Percentiles rank a stretch among this genome's conserved stretches.
Conservation (phyloP, 345 rosid species). For the Eucalyptus regnans region DNA sequence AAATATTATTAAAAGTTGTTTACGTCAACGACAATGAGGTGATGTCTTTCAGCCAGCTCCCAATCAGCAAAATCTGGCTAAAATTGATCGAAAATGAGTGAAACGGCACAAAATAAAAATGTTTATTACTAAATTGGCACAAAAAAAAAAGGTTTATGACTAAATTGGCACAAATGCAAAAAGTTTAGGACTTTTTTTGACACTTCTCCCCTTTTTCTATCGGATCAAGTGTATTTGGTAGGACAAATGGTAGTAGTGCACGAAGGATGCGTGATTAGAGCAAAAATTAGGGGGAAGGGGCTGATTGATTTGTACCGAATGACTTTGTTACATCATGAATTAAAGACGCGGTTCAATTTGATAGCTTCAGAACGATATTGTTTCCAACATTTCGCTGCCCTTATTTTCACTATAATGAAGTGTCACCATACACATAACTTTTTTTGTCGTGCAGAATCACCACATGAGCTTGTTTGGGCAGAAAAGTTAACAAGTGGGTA, state of each 20-base stretch:
- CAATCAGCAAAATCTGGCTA: no score
- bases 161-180: no score
- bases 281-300: background rate
- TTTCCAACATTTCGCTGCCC: background rate
- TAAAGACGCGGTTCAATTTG: background rate
- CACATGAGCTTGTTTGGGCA: background rate
- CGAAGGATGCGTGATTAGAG: background rate
- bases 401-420: background rate
- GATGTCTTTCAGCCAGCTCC: no score
- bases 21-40: rapidly evolving
- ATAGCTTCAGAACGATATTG: no score
- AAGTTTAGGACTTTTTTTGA: no score
- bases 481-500: background rate
- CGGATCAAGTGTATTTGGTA: background rate
- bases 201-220: background rate
- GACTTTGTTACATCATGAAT: no score
- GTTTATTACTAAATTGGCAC: no score
- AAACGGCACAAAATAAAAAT: no score
- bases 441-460: background rate
- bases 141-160: no score
- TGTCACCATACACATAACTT: background rate
- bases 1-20: no score
- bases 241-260: background rate
- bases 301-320: background rate
- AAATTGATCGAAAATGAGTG: no score